phyloP scores from a whole-genome alignment of 2,329 filamentous ascomycete species.

The Beauveria australis region DNA sequence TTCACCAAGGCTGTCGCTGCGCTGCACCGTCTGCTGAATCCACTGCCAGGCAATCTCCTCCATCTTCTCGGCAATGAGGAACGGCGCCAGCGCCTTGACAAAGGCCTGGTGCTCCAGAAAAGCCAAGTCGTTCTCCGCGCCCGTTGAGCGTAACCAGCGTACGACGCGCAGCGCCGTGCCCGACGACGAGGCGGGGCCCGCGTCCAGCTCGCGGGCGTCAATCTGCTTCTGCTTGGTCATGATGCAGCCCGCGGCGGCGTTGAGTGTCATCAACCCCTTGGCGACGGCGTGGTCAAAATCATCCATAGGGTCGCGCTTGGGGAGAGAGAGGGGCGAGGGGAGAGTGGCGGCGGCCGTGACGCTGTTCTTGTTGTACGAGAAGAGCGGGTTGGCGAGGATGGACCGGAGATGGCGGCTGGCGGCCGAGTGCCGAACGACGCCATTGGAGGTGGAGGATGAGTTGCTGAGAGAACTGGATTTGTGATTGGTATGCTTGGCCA shows the following conservation, averaged over 20 bases:
- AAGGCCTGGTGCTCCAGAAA: conserved; percentile 36
- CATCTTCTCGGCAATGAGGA: conserved; percentile 44
- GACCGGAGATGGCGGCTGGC: conserved; percentile 42
- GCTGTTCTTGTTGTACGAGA: conserved; percentile 28
- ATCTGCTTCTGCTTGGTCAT: conserved; percentile 37
- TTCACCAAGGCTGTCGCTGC: conserved; percentile 18
- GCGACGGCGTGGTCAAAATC: conserved; percentile 49
- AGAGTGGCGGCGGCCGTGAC: neutral
- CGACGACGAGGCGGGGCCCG: conserved; percentile 29
- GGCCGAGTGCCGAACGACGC: conserved; percentile 32
- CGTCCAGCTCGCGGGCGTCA: conserved; percentile 20
- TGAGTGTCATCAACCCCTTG: conserved; percentile 47
- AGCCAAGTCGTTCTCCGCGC: conserved; percentile 35
- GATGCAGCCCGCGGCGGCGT: conserved; percentile 46
- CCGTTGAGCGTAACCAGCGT: conserved; percentile 45
- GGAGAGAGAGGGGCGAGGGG: neutral
- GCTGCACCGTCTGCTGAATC: conserved; percentile 34
- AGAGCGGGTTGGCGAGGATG: conserved; percentile 50
- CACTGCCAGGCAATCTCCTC: conserved; percentile 46
- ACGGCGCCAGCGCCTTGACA: conserved; percentile 34
- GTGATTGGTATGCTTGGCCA: conserved; percentile 21
- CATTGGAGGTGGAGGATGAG: conserved; percentile 6
- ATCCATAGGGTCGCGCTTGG: conserved; percentile 39
- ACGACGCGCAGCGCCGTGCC: conserved; percentile 41
- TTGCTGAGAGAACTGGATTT: conserved; percentile 10